phyloP scores from a whole-genome alignment of 306 rosid species.

The Purshia tridentata region DNA sequence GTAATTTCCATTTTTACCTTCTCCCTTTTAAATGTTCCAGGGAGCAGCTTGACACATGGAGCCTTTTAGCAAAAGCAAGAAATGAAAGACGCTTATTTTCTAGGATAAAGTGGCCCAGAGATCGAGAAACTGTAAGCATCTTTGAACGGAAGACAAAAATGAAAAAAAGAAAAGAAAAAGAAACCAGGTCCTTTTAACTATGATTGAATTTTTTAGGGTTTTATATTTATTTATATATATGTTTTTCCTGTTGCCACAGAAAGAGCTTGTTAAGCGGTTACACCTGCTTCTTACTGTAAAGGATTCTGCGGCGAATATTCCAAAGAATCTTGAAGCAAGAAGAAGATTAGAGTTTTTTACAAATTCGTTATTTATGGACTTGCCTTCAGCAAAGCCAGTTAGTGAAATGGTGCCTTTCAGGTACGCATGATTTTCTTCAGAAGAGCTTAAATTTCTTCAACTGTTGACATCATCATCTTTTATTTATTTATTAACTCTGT shows the following conservation, averaged over 20 bases:
- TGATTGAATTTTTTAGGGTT: not conserved
- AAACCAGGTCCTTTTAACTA: not conserved
- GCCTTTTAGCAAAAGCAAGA: slow-evolving; percentile 83
- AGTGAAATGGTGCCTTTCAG: slow-evolving; percentile 86
- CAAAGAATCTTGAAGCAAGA: slow-evolving; percentile 97
- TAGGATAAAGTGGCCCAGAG: slow-evolving; percentile 77
- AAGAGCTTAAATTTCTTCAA: slow-evolving; percentile 13
- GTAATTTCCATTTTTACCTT: not conserved
- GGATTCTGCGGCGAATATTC: slow-evolving; percentile 88
- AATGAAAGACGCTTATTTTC: slow-evolving; percentile 79
- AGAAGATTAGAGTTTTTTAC: slow-evolving; percentile 92
- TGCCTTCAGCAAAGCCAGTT: slow-evolving; percentile 93
- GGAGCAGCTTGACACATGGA: slow-evolving; percentile 94
- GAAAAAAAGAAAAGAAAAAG: not conserved
- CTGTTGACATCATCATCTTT: not conserved
- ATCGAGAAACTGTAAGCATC: slow-evolving; percentile 75
- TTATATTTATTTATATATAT: not conserved
- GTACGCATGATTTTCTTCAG: slow-evolving; percentile 40
- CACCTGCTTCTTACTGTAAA: slow-evolving; percentile 94
- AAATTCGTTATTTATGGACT: slow-evolving; percentile 93
- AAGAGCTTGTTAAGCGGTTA: slow-evolving; percentile 84
- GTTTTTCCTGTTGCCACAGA: slow-evolving; percentile 43
- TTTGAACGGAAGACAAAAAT: not conserved
- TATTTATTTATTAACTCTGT: slow-evolving; percentile 15
- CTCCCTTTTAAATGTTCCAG: slow-evolving; percentile 40